Percentiles rank a stretch among this genome's conserved stretches.
These are phyloP conservation scores for Dothidotthia symphoricarpi DNA, from an alignment of 2,329 filamentous ascomycete species.

Conservation along the genomic window DNA sequence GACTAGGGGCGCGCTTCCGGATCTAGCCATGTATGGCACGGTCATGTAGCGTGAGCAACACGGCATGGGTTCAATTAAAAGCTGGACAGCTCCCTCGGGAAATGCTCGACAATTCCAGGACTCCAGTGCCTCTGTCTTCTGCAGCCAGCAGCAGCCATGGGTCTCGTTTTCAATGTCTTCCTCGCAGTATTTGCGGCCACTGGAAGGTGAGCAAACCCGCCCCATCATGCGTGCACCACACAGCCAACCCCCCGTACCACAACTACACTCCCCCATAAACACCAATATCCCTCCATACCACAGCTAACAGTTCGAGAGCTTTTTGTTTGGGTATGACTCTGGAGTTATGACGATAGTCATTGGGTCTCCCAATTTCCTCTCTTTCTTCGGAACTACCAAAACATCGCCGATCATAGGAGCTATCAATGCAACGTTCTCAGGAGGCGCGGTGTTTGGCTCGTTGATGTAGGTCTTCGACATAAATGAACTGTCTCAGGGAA, in stretches of 20 bases:
- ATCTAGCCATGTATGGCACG: constrained; percentile 11
- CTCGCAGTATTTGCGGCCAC: constrained; percentile 47
- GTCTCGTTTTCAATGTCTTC: constrained; percentile 44
- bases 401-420: constrained; percentile 58
- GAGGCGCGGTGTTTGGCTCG: constrained; percentile 57
- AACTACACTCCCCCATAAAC: neutral
- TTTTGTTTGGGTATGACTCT: constrained; percentile 43
- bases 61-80: constrained; percentile 3
- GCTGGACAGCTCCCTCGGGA: neutral
- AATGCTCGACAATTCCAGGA: neutral
- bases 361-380: constrained; percentile 56
- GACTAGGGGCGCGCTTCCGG: constrained; percentile 26
- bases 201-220: constrained; percentile 35
- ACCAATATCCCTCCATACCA: no score
- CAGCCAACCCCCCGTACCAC: no score
- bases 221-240: constrained; percentile 3
- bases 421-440: constrained; percentile 63
- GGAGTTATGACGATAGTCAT: constrained; percentile 53
- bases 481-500: neutral
- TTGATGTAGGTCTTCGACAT: constrained; percentile 41
- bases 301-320: neutral
- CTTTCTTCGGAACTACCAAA: constrained; percentile 55
- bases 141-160: constrained; percentile 31
- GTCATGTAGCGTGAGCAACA: constrained; percentile 3
- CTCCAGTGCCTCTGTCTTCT: neutral